phyloP scores from a whole-genome alignment of 306 rosid genomes.

The Corylus americana region DNA sequence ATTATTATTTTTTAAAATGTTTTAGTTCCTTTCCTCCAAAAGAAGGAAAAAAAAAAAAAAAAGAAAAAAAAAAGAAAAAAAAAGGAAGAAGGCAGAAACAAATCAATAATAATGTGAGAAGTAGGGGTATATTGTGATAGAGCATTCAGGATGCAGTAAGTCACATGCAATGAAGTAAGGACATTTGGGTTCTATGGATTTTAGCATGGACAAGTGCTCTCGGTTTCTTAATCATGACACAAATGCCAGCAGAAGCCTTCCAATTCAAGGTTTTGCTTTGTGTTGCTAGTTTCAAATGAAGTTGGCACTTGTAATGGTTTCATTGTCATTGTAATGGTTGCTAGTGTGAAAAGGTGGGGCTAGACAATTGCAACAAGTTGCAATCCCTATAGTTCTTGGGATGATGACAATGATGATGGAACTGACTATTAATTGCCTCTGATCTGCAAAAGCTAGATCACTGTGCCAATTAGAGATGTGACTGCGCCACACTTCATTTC shows the following conservation, averaged over 20 bases:
- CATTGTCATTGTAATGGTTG: neutral
- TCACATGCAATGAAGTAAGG: constrained; percentile 9
- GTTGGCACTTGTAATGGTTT: neutral
- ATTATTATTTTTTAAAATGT: neutral
- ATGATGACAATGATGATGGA: neutral
- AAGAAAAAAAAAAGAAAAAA: accelerated
- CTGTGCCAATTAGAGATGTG: neutral
- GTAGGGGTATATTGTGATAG: constrained; percentile 10
- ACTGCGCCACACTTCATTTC: neutral
- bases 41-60: neutral
- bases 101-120: neutral
- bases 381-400: neutral
- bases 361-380: neutral
- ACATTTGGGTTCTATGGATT: constrained; percentile 6
- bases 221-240: neutral
- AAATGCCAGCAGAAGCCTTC: neutral
- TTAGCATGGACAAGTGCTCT: neutral
- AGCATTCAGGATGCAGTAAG: constrained; percentile 8
- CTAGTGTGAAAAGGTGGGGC: neutral
- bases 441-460: neutral
- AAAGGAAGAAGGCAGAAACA: neutral
- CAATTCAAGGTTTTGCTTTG: neutral
- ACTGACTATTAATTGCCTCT: neutral
- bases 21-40: neutral
- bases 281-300: neutral